Percentiles rank a stretch among this genome's conserved stretches.
phyloP scores from a whole-genome alignment of 163 green algal genomes.

The Scenedesmus sp. region DNA sequence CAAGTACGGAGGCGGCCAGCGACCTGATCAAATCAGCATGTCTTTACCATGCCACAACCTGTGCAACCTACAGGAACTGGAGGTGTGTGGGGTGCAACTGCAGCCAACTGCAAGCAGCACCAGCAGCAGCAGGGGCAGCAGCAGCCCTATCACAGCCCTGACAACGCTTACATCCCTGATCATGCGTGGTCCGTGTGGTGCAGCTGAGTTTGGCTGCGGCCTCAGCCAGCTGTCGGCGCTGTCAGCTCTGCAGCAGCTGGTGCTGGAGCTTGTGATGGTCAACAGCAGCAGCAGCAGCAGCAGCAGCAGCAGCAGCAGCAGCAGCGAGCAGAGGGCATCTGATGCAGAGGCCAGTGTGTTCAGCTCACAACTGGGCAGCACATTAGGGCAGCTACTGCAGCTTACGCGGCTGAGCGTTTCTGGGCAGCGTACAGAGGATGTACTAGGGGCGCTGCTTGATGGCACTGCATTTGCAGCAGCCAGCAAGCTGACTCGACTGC shows the following conservation, averaged over 20 bases:
- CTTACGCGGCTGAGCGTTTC: not conserved
- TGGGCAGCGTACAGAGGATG: not conserved
- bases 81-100: not conserved
- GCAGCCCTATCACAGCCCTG: too few relatives aligned
- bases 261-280: not conserved
- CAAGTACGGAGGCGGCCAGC: too few relatives aligned
- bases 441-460: not conserved
- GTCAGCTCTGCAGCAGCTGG: not conserved
- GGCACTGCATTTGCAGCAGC: too few relatives aligned
- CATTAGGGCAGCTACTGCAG: not conserved
- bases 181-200: not conserved
- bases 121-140: not conserved
- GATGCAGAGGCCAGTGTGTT: too few relatives aligned
- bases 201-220: not conserved
- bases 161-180: too few relatives aligned
- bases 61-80: too few relatives aligned
- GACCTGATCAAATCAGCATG: too few relatives aligned
- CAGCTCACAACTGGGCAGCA: not conserved
- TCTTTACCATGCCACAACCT: too few relatives aligned
- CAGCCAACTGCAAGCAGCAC: too few relatives aligned
- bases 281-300: not conserved
- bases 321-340: not conserved
- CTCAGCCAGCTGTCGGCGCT: too few relatives aligned
- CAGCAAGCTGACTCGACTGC: too few relatives aligned
- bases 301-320: slow-evolving; percentile 17